phyloP scores from a whole-genome alignment of 129 eudicot species.

The Artemisia argyi region DNA sequence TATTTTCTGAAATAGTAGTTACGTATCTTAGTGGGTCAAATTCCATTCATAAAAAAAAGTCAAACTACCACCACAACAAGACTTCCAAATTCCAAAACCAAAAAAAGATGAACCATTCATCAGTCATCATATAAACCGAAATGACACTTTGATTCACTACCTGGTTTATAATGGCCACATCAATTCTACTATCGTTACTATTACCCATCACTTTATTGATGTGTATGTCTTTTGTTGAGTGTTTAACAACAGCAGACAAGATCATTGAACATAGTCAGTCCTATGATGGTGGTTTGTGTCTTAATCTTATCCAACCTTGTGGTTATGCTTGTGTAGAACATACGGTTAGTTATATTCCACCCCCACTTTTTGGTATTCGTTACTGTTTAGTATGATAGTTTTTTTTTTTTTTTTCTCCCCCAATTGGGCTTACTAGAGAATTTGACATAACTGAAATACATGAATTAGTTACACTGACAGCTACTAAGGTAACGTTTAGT shows the following conservation, averaged over 20 bases:
- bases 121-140: not conserved
- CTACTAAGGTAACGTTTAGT: too few relatives aligned
- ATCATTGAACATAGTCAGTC: slow-evolving; percentile 39
- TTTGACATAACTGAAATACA: not conserved
- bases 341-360: slow-evolving; percentile 42
- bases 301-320: slow-evolving; percentile 59
- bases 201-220: slow-evolving; percentile 21
- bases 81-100: too few relatives aligned
- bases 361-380: not conserved
- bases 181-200: slow-evolving; percentile 23
- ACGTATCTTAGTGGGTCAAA: not conserved
- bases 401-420: not conserved
- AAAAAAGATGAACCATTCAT: too few relatives aligned
- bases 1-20: too few relatives aligned
- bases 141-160: slow-evolving; percentile 4
- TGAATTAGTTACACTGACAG: not conserved
- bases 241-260: slow-evolving; percentile 29
- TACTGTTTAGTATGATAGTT: not conserved
- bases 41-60: slow-evolving; percentile 1
- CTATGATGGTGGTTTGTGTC: slow-evolving; percentile 57
- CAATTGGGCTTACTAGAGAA: slow-evolving; percentile 10
- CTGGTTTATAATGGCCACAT: slow-evolving; percentile 17
- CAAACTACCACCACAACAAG: not conserved
- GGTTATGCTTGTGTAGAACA: slow-evolving; percentile 89
- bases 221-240: slow-evolving; percentile 25